A percentile compares a stretch with the other conserved stretches of the same genome.
phyloP scores from a whole-genome alignment of 1,284 basidiomycete genomes.

The Melampsora larici-populina region DNA sequence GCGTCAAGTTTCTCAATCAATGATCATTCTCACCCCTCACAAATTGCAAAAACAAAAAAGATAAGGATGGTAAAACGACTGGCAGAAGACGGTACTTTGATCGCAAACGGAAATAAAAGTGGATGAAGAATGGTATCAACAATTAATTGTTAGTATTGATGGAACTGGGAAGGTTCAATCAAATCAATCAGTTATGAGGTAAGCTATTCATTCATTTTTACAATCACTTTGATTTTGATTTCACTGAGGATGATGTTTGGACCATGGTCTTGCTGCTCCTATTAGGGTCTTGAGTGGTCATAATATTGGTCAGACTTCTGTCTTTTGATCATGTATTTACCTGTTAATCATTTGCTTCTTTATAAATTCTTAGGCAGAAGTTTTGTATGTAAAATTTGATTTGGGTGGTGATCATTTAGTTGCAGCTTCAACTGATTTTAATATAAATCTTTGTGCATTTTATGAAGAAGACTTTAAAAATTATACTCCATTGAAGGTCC shows the following conservation, averaged over 20 bases:
- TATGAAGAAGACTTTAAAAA: constrained; percentile 34
- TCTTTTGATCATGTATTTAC: no score
- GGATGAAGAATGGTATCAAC: constrained; percentile 18
- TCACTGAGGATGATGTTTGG: neutral
- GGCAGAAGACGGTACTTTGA: constrained; percentile 19
- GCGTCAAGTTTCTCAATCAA: no score
- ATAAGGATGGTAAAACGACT: constrained; percentile 19
- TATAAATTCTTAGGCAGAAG: constrained; percentile 45
- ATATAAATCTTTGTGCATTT: constrained; percentile 45
- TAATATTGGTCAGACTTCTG: neutral
- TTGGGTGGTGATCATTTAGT: constrained; percentile 50
- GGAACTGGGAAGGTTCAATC: constrained; percentile 22
- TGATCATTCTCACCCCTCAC: no score
- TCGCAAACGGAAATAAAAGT: constrained; percentile 25
- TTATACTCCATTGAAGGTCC: constrained; percentile 45
- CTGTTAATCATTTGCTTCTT: neutral
- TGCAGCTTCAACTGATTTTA: constrained; percentile 49
- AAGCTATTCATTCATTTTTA: neutral
- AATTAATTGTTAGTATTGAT: constrained; percentile 40
- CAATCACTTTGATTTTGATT: neutral
- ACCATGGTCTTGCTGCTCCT: constrained; percentile 26
- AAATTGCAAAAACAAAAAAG: neutral
- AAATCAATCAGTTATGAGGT: constrained; percentile 37
- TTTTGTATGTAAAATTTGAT: constrained; percentile 51
- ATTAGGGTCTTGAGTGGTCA: constrained; percentile 41